These are phyloP conservation scores for Calycina herbarum DNA, from an alignment of 2,329 filamentous ascomycete species.

Conservation along the genomic window DNA sequence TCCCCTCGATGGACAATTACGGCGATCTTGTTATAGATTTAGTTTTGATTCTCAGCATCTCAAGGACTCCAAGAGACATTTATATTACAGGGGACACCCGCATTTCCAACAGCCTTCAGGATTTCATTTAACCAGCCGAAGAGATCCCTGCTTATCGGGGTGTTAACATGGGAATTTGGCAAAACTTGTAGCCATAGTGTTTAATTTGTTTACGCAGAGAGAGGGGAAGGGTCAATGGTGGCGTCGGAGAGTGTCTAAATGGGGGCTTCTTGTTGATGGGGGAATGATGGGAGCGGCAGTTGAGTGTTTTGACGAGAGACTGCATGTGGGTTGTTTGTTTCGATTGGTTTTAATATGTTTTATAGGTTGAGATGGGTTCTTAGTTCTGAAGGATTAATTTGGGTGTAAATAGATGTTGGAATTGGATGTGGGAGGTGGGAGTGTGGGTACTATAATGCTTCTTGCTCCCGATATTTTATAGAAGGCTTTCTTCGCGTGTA, in stretches of 20 bases:
- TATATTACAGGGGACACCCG: not conserved
- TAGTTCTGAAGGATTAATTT: not conserved
- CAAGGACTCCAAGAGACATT: not conserved
- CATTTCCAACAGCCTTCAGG: not conserved
- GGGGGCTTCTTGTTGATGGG: not conserved
- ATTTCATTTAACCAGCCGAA: not conserved
- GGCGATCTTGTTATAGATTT: not conserved
- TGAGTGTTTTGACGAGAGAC: not conserved
- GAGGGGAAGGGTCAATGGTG: not conserved
- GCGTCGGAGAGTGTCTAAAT: not conserved
- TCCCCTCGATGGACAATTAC: not conserved
- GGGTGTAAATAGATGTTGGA: not conserved
- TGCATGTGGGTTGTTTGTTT: not conserved
- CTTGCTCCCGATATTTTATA: not conserved
- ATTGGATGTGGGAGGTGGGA: not conserved
- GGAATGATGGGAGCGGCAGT: not conserved
- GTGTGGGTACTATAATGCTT: not conserved
- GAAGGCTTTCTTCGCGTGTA: not conserved
- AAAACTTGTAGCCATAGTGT: slow-evolving; percentile 2
- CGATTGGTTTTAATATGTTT: not conserved
- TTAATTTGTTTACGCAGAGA: not conserved
- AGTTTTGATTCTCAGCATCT: not conserved
- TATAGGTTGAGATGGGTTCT: not conserved
- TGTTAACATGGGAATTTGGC: not conserved
- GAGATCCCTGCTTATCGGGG: not conserved